Conservation (phyloP, 495 filamentous ascomycete genomes). For the Pseudoneurospora amorphoporcata region DNA sequence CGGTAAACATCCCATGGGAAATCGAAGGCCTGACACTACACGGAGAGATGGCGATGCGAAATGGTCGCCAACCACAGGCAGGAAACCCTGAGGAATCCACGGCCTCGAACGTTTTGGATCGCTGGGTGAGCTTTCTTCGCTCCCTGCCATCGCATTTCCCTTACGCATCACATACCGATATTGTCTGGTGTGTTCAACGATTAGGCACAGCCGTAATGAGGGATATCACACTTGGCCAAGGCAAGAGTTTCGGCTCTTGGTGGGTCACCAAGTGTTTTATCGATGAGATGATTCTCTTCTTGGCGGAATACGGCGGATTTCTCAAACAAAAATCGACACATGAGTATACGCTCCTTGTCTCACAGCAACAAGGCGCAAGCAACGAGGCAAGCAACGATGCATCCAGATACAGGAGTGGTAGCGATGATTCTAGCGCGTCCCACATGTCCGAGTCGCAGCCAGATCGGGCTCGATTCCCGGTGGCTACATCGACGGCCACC, state of each 20-base stretch:
- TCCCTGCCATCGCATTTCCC: constrained; percentile 68
- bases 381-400: constrained; percentile 22
- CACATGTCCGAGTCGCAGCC: constrained; percentile 28
- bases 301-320: constrained; percentile 88
- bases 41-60: constrained; percentile 38
- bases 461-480: constrained; percentile 33
- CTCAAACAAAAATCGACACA: constrained; percentile 41
- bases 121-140: constrained; percentile 73
- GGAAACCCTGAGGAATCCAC: constrained; percentile 9
- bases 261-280: constrained; percentile 98
- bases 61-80: constrained; percentile 23
- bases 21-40: constrained; percentile 44
- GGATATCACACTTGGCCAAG: constrained; percentile 72
- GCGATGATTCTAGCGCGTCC: constrained; percentile 29
- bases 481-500: constrained; percentile 17
- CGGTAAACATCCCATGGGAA: constrained; percentile 45
- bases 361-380: constrained; percentile 19
- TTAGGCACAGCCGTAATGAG: constrained; percentile 60
- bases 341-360: constrained; percentile 4
- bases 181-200: constrained; percentile 59
- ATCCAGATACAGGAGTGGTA: constrained; percentile 34
- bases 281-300: constrained; percentile 88
- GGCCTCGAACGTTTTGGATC: constrained; percentile 63
- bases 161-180: constrained; percentile 50
- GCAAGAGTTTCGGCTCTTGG: constrained; percentile 86